Conservation (phyloP, 176 grass and related monocot species). For the Pontederia crassipes region DNA sequence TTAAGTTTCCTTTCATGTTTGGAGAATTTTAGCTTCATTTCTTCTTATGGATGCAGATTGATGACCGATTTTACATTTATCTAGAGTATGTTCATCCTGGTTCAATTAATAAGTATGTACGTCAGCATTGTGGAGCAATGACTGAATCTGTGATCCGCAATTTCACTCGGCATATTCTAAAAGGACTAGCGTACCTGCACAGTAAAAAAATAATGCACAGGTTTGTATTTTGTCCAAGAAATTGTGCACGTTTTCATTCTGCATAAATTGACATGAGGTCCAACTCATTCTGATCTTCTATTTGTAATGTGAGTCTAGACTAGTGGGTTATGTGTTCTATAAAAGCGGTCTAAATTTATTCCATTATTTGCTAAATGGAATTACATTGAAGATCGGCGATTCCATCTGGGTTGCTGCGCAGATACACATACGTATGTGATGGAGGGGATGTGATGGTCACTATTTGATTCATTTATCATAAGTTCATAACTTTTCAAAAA, state of each 20-base stretch:
- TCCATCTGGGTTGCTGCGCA: too few relatives aligned
- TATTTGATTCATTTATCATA: too few relatives aligned
- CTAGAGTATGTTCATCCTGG: slow-evolving; percentile 96
- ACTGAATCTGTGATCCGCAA: slow-evolving; percentile 84
- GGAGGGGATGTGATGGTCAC: too few relatives aligned
- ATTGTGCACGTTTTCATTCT: slow-evolving; percentile 8
- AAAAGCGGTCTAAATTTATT: too few relatives aligned
- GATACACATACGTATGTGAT: too few relatives aligned
- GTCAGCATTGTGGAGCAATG: slow-evolving; percentile 72
- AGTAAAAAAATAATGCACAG: slow-evolving; percentile 86
- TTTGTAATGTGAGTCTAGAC: too few relatives aligned
- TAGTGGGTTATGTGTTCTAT: too few relatives aligned
- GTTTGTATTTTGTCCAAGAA: slow-evolving; percentile 11
- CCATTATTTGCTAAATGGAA: too few relatives aligned
- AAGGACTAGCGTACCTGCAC: slow-evolving; percentile 78
- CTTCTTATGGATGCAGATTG: slow-evolving; percentile 30
- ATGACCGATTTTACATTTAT: slow-evolving; percentile 92
- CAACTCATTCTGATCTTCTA: too few relatives aligned
- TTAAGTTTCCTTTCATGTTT: slow-evolving; percentile 1
- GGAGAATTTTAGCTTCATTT: not conserved
- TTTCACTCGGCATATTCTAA: slow-evolving; percentile 96
- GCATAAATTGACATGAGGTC: too few relatives aligned
- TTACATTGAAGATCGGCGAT: too few relatives aligned
- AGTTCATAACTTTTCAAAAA: too few relatives aligned
- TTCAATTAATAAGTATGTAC: slow-evolving; percentile 96